Conservation (phyloP, 2,329 filamentous ascomycete species). For the Colletotrichum caudatum region DNA sequence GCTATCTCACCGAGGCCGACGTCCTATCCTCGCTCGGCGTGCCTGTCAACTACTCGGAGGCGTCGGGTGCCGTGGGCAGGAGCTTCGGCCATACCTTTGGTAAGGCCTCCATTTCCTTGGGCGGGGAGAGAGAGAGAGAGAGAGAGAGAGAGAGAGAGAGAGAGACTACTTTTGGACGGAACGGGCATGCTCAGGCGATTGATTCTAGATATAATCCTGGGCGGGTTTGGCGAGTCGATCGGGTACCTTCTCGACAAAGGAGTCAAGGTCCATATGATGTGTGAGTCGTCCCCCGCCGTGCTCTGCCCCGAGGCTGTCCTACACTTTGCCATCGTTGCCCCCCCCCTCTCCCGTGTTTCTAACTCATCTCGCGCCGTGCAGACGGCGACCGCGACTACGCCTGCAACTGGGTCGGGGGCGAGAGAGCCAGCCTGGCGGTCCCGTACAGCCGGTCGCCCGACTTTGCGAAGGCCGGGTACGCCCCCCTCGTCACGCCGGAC, state of each 20-base stretch:
- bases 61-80: constrained; percentile 32
- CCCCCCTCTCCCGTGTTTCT: background rate
- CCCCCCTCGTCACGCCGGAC: constrained; percentile 71
- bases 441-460: constrained; percentile 52
- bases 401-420: constrained; percentile 70
- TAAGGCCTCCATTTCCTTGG: background rate
- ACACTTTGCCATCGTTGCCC: background rate
- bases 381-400: constrained; percentile 60
- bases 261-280: constrained; percentile 72
- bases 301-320: background rate
- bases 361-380: constrained; percentile 35
- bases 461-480: constrained; percentile 73
- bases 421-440: constrained; percentile 70
- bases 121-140: too few relatives aligned
- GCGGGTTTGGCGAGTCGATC: constrained; percentile 58
- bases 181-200: constrained; percentile 25
- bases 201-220: constrained; percentile 48
- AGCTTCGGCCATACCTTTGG: constrained; percentile 25
- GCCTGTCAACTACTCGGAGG: constrained; percentile 64
- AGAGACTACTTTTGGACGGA: constrained; percentile 5
- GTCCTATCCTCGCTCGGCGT: constrained; percentile 72
- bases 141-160: too few relatives aligned
- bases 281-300: constrained; percentile 47
- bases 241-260: constrained; percentile 58
- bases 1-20: constrained; percentile 41